Conservation (phyloP, 805 yeast genomes). For the Yarrowia phangngaensis region DNA sequence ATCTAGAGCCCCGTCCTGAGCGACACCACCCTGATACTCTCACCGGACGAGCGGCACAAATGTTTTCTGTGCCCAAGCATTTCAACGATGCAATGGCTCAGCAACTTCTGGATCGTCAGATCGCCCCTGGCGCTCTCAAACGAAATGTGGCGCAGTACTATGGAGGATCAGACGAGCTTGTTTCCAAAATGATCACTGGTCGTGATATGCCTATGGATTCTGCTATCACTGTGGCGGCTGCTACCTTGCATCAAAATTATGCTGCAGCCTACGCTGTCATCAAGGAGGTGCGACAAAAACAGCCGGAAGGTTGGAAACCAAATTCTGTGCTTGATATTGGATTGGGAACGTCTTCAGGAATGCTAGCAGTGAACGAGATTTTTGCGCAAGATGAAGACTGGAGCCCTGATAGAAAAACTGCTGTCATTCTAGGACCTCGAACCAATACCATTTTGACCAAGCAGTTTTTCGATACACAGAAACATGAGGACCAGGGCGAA, state of each 20-base stretch:
- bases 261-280: slow-evolving; percentile 64
- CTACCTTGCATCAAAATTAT: slow-evolving; percentile 76
- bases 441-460: slow-evolving; percentile 78
- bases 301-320: slow-evolving; percentile 54
- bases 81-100: background rate
- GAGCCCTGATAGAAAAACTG: slow-evolving; percentile 60
- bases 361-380: slow-evolving; percentile 79
- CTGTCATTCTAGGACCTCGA: slow-evolving; percentile 58
- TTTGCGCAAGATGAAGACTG: slow-evolving; percentile 53
- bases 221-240: slow-evolving; percentile 42
- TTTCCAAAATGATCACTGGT: background rate
- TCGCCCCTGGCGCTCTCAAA: slow-evolving; percentile 59
- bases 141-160: slow-evolving; percentile 57
- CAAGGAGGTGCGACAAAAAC: slow-evolving; percentile 57
- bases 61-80: slow-evolving; percentile 7
- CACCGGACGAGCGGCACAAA: background rate
- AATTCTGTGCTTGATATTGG: slow-evolving; percentile 70
- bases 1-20: background rate
- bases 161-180: slow-evolving; percentile 28
- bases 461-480: slow-evolving; percentile 66
- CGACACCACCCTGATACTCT: slow-evolving; percentile 18
- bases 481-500: slow-evolving; percentile 30
- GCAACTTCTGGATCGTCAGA: background rate
- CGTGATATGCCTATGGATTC: background rate
- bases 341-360: slow-evolving; percentile 88